Conservation (phyloP, 2,329 filamentous ascomycete species). For the Harringtonia lauricola region DNA sequence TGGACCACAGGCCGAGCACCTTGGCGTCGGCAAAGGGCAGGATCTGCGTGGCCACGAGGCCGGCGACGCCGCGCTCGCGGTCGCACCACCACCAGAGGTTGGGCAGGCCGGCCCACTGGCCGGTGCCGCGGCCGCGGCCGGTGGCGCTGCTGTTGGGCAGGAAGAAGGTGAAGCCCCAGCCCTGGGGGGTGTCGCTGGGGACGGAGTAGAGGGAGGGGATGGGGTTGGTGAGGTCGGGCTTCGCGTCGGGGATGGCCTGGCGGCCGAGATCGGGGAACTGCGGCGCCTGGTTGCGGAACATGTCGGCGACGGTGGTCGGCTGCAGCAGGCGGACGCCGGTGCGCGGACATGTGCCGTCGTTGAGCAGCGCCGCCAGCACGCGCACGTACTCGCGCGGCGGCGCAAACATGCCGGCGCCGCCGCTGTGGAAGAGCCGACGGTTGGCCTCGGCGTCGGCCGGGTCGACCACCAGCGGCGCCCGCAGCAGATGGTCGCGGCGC, state of each 20-base stretch:
- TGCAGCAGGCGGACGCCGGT: conserved; percentile 41
- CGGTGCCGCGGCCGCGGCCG: conserved; percentile 35
- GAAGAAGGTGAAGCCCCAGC: conserved; percentile 49
- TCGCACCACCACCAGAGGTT: conserved; percentile 51
- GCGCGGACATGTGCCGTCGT: conserved; percentile 45
- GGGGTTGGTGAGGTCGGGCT: conserved; percentile 32
- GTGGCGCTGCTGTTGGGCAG: conserved; percentile 32
- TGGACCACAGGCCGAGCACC: conserved; percentile 24
- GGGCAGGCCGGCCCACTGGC: conserved; percentile 42
- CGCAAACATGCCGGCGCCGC: conserved; percentile 31
- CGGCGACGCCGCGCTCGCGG: conserved; percentile 41
- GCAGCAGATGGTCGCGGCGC: conserved; percentile 22
- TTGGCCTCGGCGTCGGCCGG: conserved; percentile 2
- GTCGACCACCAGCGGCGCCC: conserved; percentile 7
- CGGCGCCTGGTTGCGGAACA: conserved; percentile 52
- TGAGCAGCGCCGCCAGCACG: conserved; percentile 30
- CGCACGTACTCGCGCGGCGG: conserved; percentile 28
- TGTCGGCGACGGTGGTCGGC: conserved; percentile 41
- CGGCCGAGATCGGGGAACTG: conserved; percentile 36
- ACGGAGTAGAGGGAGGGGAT: conserved; percentile 36
- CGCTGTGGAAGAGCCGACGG: conserved; percentile 22
- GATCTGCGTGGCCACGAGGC: conserved; percentile 33
- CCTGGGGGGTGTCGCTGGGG: conserved; percentile 36
- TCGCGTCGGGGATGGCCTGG: conserved; percentile 27
- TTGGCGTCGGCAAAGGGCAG: conserved; percentile 30